phyloP scores from a whole-genome alignment of 2,329 filamentous ascomycete genomes.

The Hortaea sp. region DNA sequence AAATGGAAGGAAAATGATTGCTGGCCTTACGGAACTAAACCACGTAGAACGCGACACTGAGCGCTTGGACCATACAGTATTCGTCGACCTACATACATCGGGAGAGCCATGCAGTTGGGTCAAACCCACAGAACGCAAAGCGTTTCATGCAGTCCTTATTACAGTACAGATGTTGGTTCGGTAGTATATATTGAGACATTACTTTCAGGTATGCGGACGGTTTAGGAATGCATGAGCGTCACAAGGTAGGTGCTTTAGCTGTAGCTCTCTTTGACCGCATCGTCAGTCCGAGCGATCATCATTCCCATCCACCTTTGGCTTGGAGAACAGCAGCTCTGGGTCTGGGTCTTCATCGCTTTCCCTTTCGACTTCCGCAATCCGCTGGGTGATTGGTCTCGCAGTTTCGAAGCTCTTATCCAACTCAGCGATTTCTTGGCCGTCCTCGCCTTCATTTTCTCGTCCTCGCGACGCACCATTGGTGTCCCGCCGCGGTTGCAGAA shows the following conservation, averaged over 20 bases:
- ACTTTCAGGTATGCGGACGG: too few species aligned
- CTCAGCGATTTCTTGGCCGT: conserved; percentile 18
- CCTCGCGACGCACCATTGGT: conserved; percentile 1
- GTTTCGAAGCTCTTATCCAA: conserved; percentile 25
- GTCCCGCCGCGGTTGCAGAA: not conserved
- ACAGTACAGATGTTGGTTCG: too few species aligned
- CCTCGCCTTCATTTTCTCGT: conserved; percentile 6
- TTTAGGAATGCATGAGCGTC: too few species aligned
- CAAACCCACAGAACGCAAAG: too few species aligned
- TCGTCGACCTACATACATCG: not conserved
- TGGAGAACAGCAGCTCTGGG: conserved; percentile 40
- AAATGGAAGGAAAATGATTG: not conserved
- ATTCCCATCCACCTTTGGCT: conserved; percentile 27
- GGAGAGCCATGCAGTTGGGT: not conserved
- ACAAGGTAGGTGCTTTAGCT: too few species aligned
- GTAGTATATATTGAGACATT: too few species aligned
- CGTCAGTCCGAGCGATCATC: not conserved
- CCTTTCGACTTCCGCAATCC: conserved; percentile 22
- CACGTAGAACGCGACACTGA: not conserved
- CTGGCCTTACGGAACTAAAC: too few species aligned
- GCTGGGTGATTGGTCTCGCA: conserved; percentile 13
- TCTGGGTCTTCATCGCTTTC: conserved; percentile 40
- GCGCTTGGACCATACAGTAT: not conserved
- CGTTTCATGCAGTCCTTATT: too few species aligned
- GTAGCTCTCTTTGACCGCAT: not conserved